Evolutionary conservation across 768 basidiomycete genomes (phyloP).

Genomic region (Fistulinella prunicolor): DNA sequence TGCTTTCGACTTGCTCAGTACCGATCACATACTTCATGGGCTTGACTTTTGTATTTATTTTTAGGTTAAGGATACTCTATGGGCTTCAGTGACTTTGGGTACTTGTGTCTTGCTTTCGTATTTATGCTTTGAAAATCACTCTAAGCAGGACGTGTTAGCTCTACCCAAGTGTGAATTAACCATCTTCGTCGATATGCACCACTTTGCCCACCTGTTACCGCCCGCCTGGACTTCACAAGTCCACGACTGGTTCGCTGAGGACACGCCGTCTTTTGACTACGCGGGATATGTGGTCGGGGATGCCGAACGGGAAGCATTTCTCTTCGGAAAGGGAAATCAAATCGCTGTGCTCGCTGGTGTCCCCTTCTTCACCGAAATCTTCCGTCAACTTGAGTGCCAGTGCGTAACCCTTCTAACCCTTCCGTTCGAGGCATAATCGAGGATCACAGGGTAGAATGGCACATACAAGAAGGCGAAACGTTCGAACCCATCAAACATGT

Average conservation of each 20-base stretch:
- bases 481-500: constrained; percentile 82
- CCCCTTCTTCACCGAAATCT: constrained; percentile 94
- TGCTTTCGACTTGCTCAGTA: neutral
- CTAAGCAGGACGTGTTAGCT: no score
- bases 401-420: constrained; percentile 41
- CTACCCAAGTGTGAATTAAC: neutral
- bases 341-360: constrained; percentile 84
- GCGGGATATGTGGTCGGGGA: constrained; percentile 97
- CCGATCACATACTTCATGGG: neutral
- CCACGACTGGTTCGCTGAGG: constrained; percentile 82
- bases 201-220: constrained; percentile 73
- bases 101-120: no score
- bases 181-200: constrained; percentile 17
- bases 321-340: constrained; percentile 86
- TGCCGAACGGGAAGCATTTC: constrained; percentile 75
- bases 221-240: constrained; percentile 90
- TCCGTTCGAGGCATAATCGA: neutral
- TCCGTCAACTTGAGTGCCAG: constrained; percentile 86
- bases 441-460: constrained; percentile 82
- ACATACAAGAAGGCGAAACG: constrained; percentile 77
- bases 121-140: no score
- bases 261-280: constrained; percentile 94
- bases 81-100: no score
- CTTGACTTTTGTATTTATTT: neutral
- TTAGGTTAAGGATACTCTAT: no score